phyloP scores from a whole-genome alignment of 1,284 basidiomycete genomes.

The Rhodotorula sp. region DNA sequence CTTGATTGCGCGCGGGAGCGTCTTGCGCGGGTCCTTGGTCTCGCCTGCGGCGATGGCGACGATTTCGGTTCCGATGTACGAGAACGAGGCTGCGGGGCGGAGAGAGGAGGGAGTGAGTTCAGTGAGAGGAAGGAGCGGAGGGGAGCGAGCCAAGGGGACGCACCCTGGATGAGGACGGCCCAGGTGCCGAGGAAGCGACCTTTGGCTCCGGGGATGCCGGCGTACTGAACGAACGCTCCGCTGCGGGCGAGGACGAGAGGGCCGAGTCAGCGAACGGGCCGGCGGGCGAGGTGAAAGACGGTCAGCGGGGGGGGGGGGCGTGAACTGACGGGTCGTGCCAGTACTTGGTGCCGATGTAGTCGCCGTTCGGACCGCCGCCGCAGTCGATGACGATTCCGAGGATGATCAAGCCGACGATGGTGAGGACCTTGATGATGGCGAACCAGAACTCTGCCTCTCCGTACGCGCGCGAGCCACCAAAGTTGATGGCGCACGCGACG shows the following conservation, averaged over 20 bases:
- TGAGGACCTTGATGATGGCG: constrained; percentile 55
- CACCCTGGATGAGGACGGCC: constrained; percentile 38
- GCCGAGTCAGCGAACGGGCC: too few relatives aligned
- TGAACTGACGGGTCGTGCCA: constrained; percentile 2
- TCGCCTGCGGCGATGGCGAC: constrained; percentile 73
- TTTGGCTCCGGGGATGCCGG: constrained; percentile 53
- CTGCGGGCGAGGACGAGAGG: too few relatives aligned
- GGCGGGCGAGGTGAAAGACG: too few relatives aligned
- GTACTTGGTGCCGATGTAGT: constrained; percentile 18
- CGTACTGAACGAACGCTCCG: constrained; percentile 39
- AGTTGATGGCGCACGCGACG: constrained; percentile 70
- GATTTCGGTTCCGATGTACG: constrained; percentile 75
- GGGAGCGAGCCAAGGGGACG: too few relatives aligned
- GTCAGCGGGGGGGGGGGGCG: too few relatives aligned
- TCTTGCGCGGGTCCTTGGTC: constrained; percentile 51
- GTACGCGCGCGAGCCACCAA: constrained; percentile 57
- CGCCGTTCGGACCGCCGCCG: constrained; percentile 48
- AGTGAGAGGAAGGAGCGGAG: background rate
- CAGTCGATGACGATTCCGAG: constrained; percentile 56
- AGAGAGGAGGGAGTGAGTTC: too few relatives aligned
- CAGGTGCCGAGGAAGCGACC: constrained; percentile 44
- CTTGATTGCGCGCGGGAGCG: constrained; percentile 65
- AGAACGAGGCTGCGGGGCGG: constrained; percentile 64
- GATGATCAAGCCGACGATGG: constrained; percentile 60
- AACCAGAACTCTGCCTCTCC: constrained; percentile 51